Conservation (phyloP, 2,329 filamentous ascomycete genomes). For the Septoria linicola region DNA sequence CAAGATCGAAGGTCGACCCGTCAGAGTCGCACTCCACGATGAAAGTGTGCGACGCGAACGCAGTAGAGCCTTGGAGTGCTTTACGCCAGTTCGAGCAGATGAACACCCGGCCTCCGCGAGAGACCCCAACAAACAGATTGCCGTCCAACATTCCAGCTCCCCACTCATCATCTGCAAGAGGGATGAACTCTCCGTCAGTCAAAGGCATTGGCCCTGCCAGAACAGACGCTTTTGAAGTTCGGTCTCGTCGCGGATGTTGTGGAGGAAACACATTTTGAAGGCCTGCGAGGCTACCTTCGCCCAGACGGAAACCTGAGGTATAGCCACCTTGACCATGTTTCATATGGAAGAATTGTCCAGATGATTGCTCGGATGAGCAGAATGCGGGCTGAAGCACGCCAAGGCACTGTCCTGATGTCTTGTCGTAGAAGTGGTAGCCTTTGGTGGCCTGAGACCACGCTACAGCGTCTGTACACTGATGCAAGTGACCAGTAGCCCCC, state of each 20-base stretch:
- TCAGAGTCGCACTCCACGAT: slow-evolving; percentile 47
- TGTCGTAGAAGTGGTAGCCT: slow-evolving; percentile 47
- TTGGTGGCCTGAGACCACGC: slow-evolving; percentile 47
- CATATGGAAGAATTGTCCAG: slow-evolving; percentile 37
- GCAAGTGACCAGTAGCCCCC: slow-evolving; percentile 47
- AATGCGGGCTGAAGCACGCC: slow-evolving; percentile 42
- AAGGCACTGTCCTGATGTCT: slow-evolving; percentile 41
- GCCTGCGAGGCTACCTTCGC: not conserved
- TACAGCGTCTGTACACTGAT: slow-evolving; percentile 44
- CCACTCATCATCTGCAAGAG: slow-evolving; percentile 46
- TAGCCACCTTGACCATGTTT: slow-evolving; percentile 26
- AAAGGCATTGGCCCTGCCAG: slow-evolving; percentile 22
- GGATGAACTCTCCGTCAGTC: slow-evolving; percentile 15
- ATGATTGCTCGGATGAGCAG: slow-evolving; percentile 32
- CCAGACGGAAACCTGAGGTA: slow-evolving; percentile 26
- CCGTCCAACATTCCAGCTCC: slow-evolving; percentile 48
- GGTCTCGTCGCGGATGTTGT: not conserved
- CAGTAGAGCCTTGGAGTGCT: slow-evolving; percentile 28
- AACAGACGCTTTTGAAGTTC: slow-evolving; percentile 24
- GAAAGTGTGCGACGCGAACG: slow-evolving; percentile 28
- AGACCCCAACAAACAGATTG: slow-evolving; percentile 46
- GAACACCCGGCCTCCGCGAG: slow-evolving; percentile 45
- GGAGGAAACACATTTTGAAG: not conserved
- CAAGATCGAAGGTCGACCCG: slow-evolving; percentile 45
- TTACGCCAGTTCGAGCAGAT: slow-evolving; percentile 47